Evolutionary conservation across 768 basidiomycete species (phyloP).

Genomic region (Auriscalpium microsporum): DNA sequence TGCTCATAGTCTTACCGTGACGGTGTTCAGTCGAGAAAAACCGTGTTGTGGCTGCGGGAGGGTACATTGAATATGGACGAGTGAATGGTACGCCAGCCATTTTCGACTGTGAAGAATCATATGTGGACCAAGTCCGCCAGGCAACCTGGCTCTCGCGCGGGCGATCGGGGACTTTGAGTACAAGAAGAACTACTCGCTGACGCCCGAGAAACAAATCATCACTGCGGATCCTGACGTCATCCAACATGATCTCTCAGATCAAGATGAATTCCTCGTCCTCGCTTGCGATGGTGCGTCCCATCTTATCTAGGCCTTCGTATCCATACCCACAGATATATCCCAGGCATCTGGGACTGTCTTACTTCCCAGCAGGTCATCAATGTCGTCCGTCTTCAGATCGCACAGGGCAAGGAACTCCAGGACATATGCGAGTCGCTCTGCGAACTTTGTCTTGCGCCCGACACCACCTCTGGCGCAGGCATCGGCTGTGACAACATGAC

Average conservation of each 20-base stretch:
- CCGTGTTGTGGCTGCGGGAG: conserved; percentile 85
- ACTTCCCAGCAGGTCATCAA: conserved; percentile 89
- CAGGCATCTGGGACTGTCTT: conserved; percentile 98
- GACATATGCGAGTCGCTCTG: conserved; percentile 88
- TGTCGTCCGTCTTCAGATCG: conserved; percentile 73
- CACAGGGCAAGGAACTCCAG: conserved; percentile 67
- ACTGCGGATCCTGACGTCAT: conserved; percentile 91
- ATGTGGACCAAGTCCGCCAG: conserved; percentile 30
- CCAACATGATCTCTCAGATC: conserved; percentile 68
- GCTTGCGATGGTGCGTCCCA: conserved; percentile 80
- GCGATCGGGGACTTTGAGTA: conserved; percentile 98
- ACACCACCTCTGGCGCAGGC: conserved; percentile 82
- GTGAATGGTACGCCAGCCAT: conserved; percentile 66
- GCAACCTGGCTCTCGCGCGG: conserved; percentile 90
- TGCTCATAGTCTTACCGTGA: conserved; percentile 7
- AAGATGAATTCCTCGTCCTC: conserved; percentile 94
- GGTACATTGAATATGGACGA: conserved; percentile 92
- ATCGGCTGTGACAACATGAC: conserved; percentile 99
- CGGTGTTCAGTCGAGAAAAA: conserved; percentile 59
- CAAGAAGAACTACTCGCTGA: conserved; percentile 81
- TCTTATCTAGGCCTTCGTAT: conserved; percentile 6
- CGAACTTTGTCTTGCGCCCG: conserved; percentile 89
- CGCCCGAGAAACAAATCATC: conserved; percentile 88
- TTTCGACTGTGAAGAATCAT: neutral
- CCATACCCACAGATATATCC: neutral